phyloP scores from a whole-genome alignment of 176 grass and related monocot species.

The Luzula sylvatica region DNA sequence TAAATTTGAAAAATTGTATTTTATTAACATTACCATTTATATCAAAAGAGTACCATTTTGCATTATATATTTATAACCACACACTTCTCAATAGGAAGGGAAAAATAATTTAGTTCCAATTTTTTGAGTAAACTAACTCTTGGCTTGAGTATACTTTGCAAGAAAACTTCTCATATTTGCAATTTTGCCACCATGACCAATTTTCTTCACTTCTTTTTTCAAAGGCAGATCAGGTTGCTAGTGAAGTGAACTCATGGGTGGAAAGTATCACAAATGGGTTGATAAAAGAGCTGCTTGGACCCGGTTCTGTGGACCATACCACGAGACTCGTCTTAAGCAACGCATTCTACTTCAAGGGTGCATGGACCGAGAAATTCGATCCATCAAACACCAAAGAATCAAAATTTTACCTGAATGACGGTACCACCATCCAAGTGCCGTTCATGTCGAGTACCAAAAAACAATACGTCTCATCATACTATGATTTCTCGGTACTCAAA shows the following conservation, averaged over 20 bases:
- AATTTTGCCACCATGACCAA: no score
- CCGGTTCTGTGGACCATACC: conserved; percentile 31
- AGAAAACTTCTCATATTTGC: no score
- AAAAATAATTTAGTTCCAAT: no score
- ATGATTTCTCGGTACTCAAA: conserved; percentile 50
- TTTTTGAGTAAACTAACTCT: no score
- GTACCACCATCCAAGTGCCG: conserved; percentile 38
- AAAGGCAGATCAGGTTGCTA: conserved; percentile 45
- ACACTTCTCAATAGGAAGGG: no score
- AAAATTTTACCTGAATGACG: conserved; percentile 47
- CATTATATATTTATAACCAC: no score
- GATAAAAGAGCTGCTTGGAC: conserved; percentile 52
- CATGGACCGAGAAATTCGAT: conserved; percentile 70
- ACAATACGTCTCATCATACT: conserved; percentile 32
- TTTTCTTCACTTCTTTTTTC: background rate
- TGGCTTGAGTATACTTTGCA: no score
- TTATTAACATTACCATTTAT: no score
- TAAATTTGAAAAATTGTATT: no score
- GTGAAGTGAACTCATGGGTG: conserved; percentile 68
- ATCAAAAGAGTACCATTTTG: no score
- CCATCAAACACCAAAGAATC: conserved; percentile 37
- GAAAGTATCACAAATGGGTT: conserved; percentile 45
- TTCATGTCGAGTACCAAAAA: conserved; percentile 54
- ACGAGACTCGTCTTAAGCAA: conserved; percentile 66
- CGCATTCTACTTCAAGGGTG: conserved; percentile 73